These are phyloP conservation scores for Protomyces inouyei DNA, from an alignment of 1,139 yeast genomes.

Conservation along the genomic window DNA sequence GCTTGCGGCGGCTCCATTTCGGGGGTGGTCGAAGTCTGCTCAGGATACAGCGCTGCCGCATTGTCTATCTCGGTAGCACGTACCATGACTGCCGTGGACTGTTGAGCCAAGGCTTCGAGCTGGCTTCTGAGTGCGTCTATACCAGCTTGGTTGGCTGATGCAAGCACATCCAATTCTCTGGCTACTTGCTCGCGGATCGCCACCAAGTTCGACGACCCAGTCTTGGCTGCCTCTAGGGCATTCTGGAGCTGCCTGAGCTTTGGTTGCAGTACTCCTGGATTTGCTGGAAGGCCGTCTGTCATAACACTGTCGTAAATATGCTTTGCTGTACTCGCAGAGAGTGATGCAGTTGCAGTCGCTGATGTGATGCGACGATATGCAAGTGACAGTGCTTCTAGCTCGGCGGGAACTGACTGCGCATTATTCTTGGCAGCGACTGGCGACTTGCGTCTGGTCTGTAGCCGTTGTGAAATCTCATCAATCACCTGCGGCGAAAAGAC, in stretches of 20 bases:
- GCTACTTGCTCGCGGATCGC: neutral
- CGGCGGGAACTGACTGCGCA: neutral
- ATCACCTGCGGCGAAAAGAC: conserved; percentile 45
- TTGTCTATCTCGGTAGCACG: neutral
- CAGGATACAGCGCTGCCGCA: neutral
- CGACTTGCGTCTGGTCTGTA: neutral
- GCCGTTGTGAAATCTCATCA: conserved; percentile 1
- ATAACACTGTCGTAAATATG: neutral
- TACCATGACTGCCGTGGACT: neutral
- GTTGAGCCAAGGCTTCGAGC: conserved; percentile 1
- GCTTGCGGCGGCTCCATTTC: conserved; percentile 23
- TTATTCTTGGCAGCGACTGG: neutral
- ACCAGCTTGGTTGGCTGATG: neutral
- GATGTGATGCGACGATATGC: neutral
- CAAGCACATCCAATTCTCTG: neutral
- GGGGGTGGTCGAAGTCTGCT: conserved; percentile 9
- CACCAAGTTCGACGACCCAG: neutral
- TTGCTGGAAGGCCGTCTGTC: neutral
- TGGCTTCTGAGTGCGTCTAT: neutral
- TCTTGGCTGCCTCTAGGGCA: neutral
- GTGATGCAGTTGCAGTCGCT: neutral
- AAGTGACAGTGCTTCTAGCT: neutral
- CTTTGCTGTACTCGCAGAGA: neutral
- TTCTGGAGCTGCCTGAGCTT: neutral
- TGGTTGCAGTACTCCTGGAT: neutral